Evolutionary conservation across 176 grass and related monocot species (phyloP).

Genomic region (Oryza meridionalis): DNA sequence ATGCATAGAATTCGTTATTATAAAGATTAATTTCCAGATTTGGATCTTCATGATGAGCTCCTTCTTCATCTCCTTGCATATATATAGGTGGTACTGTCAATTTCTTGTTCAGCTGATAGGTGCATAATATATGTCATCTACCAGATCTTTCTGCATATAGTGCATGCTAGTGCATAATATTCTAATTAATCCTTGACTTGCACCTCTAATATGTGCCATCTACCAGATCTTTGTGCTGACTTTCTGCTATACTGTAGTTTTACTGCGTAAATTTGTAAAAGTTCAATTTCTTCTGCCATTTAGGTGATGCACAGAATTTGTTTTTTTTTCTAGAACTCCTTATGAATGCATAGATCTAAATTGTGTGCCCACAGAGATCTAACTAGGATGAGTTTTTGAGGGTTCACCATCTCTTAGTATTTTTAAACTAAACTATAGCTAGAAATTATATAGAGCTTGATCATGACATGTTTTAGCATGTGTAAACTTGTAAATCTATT

Average conservation of each 20-base stretch:
- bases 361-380: background rate
- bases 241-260: background rate
- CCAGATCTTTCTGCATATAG: no score
- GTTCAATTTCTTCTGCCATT: background rate
- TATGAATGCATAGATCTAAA: background rate
- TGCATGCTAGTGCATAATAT: background rate
- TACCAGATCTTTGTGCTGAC: background rate
- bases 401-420: background rate
- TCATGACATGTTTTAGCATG: background rate
- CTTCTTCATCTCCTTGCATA: background rate
- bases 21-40: background rate
- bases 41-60: background rate
- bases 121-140: background rate
- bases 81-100: background rate
- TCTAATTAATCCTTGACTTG: background rate
- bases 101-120: background rate
- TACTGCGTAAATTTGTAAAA: background rate
- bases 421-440: background rate
- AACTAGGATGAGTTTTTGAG: background rate
- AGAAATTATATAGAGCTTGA: background rate
- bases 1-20: conserved; percentile 6
- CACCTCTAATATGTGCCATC: background rate
- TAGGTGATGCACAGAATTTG: background rate
- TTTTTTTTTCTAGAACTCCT: background rate
- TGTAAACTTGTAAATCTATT: background rate